Evolutionary conservation across 202 grass and related monocot species (phyloP).

Genomic region (Panicum hallii): DNA sequence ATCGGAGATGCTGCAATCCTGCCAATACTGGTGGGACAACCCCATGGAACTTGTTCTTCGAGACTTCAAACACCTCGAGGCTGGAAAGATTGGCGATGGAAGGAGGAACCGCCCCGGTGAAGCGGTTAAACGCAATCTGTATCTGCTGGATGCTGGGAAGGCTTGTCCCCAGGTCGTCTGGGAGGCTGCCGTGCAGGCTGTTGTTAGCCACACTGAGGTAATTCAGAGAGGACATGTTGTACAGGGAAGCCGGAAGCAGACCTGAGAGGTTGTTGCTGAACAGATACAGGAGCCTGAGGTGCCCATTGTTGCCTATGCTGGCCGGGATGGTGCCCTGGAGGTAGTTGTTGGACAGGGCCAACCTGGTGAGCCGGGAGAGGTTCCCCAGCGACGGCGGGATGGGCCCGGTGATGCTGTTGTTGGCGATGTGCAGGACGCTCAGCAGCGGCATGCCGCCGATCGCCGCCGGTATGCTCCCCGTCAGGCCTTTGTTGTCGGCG

Average conservation of each 20-base stretch:
- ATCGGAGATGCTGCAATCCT: slow-evolving; percentile 1
- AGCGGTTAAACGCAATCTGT: not conserved
- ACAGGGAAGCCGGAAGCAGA: not conserved
- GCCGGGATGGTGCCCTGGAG: too few relatives aligned
- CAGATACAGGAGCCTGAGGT: not conserved
- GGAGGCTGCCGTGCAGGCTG: not conserved
- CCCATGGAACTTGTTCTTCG: slow-evolving; percentile 34
- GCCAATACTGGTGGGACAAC: not conserved
- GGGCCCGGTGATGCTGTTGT: too few relatives aligned
- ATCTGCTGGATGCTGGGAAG: not conserved
- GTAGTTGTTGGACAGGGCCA: too few relatives aligned
- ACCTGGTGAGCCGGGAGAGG: too few relatives aligned
- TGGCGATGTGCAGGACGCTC: too few relatives aligned
- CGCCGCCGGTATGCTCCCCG: too few relatives aligned
- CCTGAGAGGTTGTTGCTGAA: not conserved
- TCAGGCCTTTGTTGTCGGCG: too few relatives aligned
- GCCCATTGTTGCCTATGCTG: not conserved
- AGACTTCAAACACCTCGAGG: not conserved
- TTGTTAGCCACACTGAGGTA: not conserved
- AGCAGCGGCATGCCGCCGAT: too few relatives aligned
- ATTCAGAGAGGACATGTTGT: not conserved
- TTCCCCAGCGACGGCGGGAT: too few relatives aligned
- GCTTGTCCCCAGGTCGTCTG: not conserved
- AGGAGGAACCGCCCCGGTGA: slow-evolving; percentile 18
- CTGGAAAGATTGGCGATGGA: slow-evolving; percentile 41